These are phyloP conservation scores for Paraphoma chrysanthemicola DNA, from an alignment of 2,329 filamentous ascomycete genomes.

Conservation along the genomic window DNA sequence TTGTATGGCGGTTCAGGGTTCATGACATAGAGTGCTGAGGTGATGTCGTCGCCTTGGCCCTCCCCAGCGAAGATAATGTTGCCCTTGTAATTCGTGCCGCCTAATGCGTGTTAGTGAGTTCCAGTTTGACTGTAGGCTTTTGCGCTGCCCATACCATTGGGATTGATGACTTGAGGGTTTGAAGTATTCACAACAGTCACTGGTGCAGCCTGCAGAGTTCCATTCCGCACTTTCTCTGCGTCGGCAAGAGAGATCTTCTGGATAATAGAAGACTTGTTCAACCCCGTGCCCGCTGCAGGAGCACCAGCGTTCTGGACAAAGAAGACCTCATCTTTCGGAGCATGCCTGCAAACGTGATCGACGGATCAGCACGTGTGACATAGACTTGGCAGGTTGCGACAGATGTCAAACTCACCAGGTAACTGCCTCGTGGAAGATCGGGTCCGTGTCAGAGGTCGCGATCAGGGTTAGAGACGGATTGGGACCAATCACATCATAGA, in stretches of 20 bases:
- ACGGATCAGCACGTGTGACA: background rate
- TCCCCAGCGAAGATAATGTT: constrained; percentile 34
- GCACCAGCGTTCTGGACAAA: constrained; percentile 34
- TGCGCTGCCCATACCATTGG: constrained; percentile 15
- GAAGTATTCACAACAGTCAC: constrained; percentile 30
- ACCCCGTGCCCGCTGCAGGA: constrained; percentile 28
- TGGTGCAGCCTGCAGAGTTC: constrained; percentile 23
- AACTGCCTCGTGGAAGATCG: constrained; percentile 34
- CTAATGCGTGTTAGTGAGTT: background rate
- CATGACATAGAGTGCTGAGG: constrained; percentile 32
- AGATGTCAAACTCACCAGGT: constrained; percentile 14
- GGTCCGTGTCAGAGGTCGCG: constrained; percentile 28
- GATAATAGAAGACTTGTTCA: constrained; percentile 34
- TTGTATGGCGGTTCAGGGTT: constrained; percentile 31
- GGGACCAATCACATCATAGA: constrained; percentile 31
- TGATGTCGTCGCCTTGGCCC: constrained; percentile 25
- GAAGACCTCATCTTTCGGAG: constrained; percentile 25
- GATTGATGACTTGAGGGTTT: constrained; percentile 33
- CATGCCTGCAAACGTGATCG: background rate
- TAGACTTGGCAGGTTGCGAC: background rate
- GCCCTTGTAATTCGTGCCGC: constrained; percentile 28
- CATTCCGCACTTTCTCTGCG: constrained; percentile 30
- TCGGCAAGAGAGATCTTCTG: constrained; percentile 33
- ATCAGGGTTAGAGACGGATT: constrained; percentile 30
- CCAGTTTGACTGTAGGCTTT: background rate